phyloP scores from a whole-genome alignment of 2,329 filamentous ascomycete species.

The Neofusicoccum parvum region DNA sequence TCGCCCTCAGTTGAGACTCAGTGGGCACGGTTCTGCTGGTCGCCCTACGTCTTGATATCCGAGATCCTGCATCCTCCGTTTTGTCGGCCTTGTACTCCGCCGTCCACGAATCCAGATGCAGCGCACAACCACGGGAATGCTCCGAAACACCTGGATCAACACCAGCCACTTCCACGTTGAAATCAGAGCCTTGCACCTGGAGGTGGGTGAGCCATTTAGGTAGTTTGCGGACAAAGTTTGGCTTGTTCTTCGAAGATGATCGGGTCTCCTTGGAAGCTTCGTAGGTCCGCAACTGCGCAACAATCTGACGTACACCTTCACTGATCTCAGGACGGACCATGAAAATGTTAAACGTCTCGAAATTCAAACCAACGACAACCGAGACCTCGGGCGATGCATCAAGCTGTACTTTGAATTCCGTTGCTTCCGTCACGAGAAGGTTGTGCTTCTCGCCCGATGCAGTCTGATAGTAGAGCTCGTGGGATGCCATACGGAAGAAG shows the following conservation, averaged over 20 bases:
- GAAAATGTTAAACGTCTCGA: slow-evolving; percentile 86
- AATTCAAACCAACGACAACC: slow-evolving; percentile 74
- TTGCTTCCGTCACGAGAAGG: slow-evolving; percentile 80
- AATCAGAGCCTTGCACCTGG: slow-evolving; percentile 82
- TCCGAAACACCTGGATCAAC: slow-evolving; percentile 81
- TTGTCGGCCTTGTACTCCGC: slow-evolving; percentile 87
- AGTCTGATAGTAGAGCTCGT: slow-evolving; percentile 93
- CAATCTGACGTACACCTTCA: slow-evolving; percentile 87
- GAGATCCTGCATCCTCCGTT: slow-evolving; percentile 63
- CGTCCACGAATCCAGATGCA: slow-evolving; percentile 86
- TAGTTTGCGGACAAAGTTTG: slow-evolving; percentile 68
- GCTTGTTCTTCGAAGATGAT: slow-evolving; percentile 57
- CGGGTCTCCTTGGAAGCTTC: slow-evolving; percentile 57
- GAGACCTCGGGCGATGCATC: slow-evolving; percentile 83
- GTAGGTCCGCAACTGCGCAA: slow-evolving; percentile 69
- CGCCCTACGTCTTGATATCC: slow-evolving; percentile 67
- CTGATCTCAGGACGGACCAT: slow-evolving; percentile 92
- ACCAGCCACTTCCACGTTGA: slow-evolving; percentile 88
- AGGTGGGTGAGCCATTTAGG: slow-evolving; percentile 85
- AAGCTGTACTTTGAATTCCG: slow-evolving; percentile 84
- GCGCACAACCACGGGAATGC: slow-evolving; percentile 76
- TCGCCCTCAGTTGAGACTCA: slow-evolving; percentile 63
- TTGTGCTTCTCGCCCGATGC: slow-evolving; percentile 80
- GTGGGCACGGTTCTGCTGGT: slow-evolving; percentile 63
- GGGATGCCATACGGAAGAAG: slow-evolving; percentile 79